phyloP scores from a whole-genome alignment of 2,329 filamentous ascomycete species.

The Fusarium sp. region DNA sequence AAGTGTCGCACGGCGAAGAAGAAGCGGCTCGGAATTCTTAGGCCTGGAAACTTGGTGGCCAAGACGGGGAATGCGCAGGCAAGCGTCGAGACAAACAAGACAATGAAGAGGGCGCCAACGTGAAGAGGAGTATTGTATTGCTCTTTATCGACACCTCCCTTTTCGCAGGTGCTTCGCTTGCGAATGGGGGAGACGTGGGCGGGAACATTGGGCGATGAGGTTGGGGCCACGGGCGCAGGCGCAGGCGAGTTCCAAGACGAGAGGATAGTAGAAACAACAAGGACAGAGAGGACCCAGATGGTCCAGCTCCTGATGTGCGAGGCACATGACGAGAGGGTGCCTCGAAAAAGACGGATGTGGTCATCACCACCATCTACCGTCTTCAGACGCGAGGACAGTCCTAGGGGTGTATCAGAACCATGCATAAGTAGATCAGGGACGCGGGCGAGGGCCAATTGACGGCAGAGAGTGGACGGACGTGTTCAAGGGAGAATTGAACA shows the following conservation, averaged over 20 bases:
- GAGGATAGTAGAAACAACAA: conserved; percentile 54
- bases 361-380: conserved; percentile 59
- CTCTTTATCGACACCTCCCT: conserved; percentile 50
- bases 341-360: conserved; percentile 54
- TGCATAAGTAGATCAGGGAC: conserved; percentile 10
- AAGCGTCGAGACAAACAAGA: conserved; percentile 63
- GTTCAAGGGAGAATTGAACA: not conserved
- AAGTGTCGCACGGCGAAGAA: conserved; percentile 77
- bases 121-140: conserved; percentile 72
- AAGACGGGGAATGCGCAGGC: conserved; percentile 70
- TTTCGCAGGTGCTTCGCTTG: conserved; percentile 51
- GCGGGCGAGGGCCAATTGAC: conserved; percentile 9
- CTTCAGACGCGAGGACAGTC: conserved; percentile 52
- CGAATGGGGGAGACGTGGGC: conserved; percentile 32
- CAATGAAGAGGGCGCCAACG: conserved; percentile 70
- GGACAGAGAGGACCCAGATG: conserved; percentile 60
- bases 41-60: conserved; percentile 65
- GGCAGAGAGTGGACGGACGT: not conserved
- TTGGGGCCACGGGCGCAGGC: conserved; percentile 15
- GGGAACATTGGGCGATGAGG: conserved; percentile 19
- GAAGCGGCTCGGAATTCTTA: conserved; percentile 69
- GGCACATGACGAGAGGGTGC: conserved; percentile 50
- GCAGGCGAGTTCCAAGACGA: conserved; percentile 42
- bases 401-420: conserved; percentile 24
- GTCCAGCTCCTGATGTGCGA: conserved; percentile 58